phyloP scores from a whole-genome alignment of 129 eudicot species.

The Silybum marianum region DNA sequence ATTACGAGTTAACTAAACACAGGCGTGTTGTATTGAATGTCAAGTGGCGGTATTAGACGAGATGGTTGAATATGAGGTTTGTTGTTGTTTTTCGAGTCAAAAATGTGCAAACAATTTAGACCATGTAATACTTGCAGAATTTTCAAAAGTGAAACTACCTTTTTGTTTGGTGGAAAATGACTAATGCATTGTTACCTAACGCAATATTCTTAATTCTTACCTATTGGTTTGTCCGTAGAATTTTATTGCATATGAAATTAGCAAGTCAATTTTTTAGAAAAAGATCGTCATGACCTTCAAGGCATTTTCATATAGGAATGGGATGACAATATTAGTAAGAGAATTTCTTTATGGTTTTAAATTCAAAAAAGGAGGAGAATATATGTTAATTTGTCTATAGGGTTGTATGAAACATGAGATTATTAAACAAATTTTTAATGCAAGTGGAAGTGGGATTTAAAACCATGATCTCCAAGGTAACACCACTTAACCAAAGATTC shows the following conservation, averaged over 20 bases:
- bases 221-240: constrained; percentile 9
- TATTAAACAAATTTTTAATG: background rate
- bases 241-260: constrained; percentile 6
- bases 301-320: background rate
- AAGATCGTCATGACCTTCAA: background rate
- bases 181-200: constrained; percentile 33
- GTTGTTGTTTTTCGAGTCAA: constrained; percentile 26
- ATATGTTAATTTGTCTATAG: background rate
- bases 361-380: background rate
- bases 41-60: background rate
- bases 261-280: background rate
- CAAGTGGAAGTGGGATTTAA: background rate
- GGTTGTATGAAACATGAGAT: background rate
- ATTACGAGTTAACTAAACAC: background rate
- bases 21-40: constrained; percentile 6
- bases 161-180: constrained; percentile 29
- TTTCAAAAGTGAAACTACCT: constrained; percentile 22
- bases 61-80: constrained; percentile 14
- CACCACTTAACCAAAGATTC: background rate
- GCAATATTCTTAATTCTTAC: constrained; percentile 14
- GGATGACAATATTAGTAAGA: constrained; percentile 3
- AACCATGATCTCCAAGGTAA: background rate
- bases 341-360: background rate
- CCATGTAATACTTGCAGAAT: background rate
- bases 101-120: constrained; percentile 22